A percentile compares a stretch with the other conserved stretches of the same genome.
Evolutionary conservation across 495 filamentous ascomycete species (phyloP).

Genomic region (Penicillium egyptiacum): DNA sequence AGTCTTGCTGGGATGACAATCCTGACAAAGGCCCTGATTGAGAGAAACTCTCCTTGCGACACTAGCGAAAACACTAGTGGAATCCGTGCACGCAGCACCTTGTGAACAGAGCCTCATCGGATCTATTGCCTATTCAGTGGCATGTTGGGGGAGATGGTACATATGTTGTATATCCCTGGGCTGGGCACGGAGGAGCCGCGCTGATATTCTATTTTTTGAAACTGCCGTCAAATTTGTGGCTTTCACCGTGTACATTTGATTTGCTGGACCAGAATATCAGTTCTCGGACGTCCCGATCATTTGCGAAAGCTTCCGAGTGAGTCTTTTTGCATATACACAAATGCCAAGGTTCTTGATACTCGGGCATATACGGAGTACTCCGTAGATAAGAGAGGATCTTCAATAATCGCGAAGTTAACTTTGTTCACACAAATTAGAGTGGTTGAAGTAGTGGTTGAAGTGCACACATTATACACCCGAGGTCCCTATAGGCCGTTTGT

Average conservation of each 20-base stretch:
- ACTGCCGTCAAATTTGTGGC: conserved; percentile 1
- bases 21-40: conserved; percentile 9
- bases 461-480: background rate
- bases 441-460: background rate
- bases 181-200: background rate
- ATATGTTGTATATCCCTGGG: background rate
- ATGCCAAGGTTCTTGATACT: background rate
- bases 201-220: background rate
- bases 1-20: conserved; percentile 3
- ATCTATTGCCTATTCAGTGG: background rate
- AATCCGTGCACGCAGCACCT: conserved; percentile 7
- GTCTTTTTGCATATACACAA: background rate
- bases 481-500: background rate
- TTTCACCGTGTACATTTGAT: background rate
- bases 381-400: background rate
- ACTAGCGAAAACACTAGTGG: conserved; percentile 10
- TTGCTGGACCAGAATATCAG: background rate
- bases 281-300: background rate
- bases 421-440: background rate
- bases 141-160: background rate
- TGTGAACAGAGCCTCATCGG: conserved; percentile 12
- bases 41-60: conserved; percentile 2
- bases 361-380: background rate
- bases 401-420: background rate
- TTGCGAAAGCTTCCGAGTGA: too few species aligned